Conservation (phyloP, 345 rosid species). For the Atalantia buxifolia region DNA sequence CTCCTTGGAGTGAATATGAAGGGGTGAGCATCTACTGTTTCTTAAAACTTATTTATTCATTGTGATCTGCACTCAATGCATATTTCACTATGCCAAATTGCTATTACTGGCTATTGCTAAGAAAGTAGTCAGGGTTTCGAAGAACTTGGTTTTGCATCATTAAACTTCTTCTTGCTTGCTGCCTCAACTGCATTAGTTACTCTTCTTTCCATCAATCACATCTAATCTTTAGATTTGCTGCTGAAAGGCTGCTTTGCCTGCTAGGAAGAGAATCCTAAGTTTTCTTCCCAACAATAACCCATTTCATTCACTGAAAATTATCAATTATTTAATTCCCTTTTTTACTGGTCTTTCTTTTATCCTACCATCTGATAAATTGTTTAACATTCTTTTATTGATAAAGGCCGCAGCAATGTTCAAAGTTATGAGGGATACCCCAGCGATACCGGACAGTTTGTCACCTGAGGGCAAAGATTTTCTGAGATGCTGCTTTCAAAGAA, state of each 20-base stretch:
- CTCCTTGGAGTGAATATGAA: slow-evolving; percentile 96
- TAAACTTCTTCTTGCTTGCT: not conserved
- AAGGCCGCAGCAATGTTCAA: slow-evolving; percentile 99
- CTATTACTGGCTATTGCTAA: not conserved
- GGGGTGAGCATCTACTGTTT: slow-evolving; percentile 60
- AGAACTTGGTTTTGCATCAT: not conserved
- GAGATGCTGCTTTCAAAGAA: slow-evolving; percentile 71
- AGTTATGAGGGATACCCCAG: slow-evolving; percentile 79
- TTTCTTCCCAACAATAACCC: not conserved
- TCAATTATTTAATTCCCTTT: not conserved
- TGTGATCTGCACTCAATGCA: not conserved
- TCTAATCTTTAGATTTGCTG: not conserved
- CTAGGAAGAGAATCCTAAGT: not conserved
- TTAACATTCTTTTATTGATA: slow-evolving; percentile 12
- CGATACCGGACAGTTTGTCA: slow-evolving; percentile 76
- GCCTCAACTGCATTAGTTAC: not conserved
- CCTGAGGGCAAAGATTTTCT: slow-evolving; percentile 85
- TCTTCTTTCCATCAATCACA: not conserved
- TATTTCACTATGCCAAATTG: not conserved
- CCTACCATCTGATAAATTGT: not conserved
- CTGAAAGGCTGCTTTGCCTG: not conserved
- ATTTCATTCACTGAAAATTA: not conserved
- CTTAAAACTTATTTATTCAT: not conserved
- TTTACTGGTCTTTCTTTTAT: not conserved
- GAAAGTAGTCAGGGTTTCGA: not conserved